Base-by-base conservation (phyloP, 176 grass and related monocot species). In the Hordeum marinum region DNA sequence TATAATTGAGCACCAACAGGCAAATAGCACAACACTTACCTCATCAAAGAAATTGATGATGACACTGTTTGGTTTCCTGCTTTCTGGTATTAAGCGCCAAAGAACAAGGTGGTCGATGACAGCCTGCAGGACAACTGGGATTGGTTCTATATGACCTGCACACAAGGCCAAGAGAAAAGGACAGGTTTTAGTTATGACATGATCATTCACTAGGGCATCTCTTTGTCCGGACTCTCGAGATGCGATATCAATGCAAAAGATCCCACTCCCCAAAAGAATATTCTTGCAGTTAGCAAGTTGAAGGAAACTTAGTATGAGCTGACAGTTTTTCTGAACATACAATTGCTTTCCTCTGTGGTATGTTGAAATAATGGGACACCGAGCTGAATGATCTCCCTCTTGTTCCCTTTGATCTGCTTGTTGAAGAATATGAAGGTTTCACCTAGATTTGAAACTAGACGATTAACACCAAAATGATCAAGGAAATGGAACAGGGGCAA, bases 11-110 rank as follows among this genome's bases (percentile, higher is more conserved):
- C 52, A 76, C 14, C 27, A 52, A 9, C 54, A 6, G 54, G 58
- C 58, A n/a, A n/a, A 57, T 15, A 21, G 25, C 42, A 80, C 20
- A 21, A 27, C 45, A 60, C 80, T 43, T 93, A 99, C 97, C 94
- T 96, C 97, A 85, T 99, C 97, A 72, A 99, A 96, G 90, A 99
- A 99, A 72, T 99, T 99, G 86, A 99, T 96, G 83, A 99, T 86
- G 76, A 94, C 92, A 83, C 97, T 92, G 84, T 96, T 96, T 52
- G 97, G 97, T 55, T 94, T 96, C 88, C 90, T 95, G 78, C 84
- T 94, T 76, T 99, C 94, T 82, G 97, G 97, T 90, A 99, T 91
- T 82, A 99, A 82, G 89, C 86, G 97, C 97, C 97, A 99, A 83
- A 95, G 88, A 83, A 99, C 92, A 79, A 99, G 86, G 76, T 96